phyloP scores from a whole-genome alignment of 2,329 filamentous ascomycete genomes.

The Colletotrichum plurivorum region DNA sequence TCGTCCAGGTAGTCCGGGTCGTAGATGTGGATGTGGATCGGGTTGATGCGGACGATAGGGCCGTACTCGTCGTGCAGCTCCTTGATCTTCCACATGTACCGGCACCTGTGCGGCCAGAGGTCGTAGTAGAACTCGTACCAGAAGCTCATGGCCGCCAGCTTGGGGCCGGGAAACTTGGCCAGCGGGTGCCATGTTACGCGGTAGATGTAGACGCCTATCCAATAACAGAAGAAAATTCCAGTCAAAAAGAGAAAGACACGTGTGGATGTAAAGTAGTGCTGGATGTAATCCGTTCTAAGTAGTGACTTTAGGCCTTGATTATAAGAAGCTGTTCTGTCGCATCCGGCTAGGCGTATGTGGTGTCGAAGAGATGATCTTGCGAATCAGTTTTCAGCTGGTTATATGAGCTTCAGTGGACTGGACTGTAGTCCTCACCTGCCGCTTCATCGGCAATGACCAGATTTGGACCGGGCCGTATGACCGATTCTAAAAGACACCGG shows the following conservation, averaged over 20 bases:
- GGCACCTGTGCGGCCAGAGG: background rate
- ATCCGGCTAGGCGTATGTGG: background rate
- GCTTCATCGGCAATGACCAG: background rate
- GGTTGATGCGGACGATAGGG: slow-evolving; percentile 56
- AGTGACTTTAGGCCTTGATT: background rate
- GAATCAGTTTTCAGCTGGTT: no score
- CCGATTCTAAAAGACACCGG: background rate
- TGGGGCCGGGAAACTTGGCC: slow-evolving; percentile 44
- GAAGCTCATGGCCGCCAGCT: slow-evolving; percentile 40
- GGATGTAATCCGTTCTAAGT: background rate
- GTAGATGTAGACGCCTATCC: slow-evolving; percentile 32
- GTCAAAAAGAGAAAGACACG: background rate
- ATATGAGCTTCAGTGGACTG: background rate
- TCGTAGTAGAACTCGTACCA: slow-evolving; percentile 32
- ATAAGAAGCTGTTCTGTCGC: background rate
- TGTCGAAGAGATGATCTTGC: background rate
- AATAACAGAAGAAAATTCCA: background rate
- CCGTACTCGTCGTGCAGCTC: slow-evolving; percentile 39
- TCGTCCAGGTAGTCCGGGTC: slow-evolving; percentile 46
- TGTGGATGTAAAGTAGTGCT: background rate
- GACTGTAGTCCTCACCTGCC: no score
- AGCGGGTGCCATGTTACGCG: slow-evolving; percentile 42
- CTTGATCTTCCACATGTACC: slow-evolving; percentile 19
- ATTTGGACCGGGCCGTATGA: background rate
- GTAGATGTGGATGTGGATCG: slow-evolving; percentile 47